These are phyloP conservation scores for Populus trichocarpa DNA, from an alignment of 441 rosid species.

Conservation along the genomic window DNA sequence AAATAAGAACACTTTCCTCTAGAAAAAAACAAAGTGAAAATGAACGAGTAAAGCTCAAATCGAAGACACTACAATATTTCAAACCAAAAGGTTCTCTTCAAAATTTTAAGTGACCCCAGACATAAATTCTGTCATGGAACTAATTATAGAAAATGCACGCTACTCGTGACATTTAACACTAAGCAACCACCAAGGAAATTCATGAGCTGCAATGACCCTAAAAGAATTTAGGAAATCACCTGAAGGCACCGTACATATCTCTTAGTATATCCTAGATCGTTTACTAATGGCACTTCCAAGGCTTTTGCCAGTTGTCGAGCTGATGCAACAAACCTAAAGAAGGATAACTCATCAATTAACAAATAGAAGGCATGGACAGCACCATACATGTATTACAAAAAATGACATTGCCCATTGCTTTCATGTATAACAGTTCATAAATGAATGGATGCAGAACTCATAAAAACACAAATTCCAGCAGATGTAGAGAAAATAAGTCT, in stretches of 20 bases:
- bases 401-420: not conserved
- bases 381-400: slow-evolving; percentile 2
- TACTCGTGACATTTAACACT: not conserved
- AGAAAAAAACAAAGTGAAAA: not conserved
- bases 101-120: not conserved
- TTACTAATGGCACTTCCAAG: slow-evolving; percentile 93
- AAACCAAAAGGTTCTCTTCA: not conserved
- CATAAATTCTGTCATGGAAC: not conserved
- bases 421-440: not conserved
- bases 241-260: slow-evolving; percentile 97
- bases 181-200: not conserved
- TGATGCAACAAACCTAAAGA: slow-evolving; percentile 82
- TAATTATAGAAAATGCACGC: not conserved
- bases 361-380: slow-evolving; percentile 1
- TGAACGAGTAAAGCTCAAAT: not conserved
- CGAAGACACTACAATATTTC: not conserved
- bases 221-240: slow-evolving; percentile 41
- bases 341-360: slow-evolving; percentile 22
- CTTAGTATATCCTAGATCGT: slow-evolving; percentile 98
- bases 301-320: slow-evolving; percentile 99
- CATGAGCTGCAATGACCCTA: not conserved
- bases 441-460: not conserved
- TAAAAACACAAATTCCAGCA: not conserved
- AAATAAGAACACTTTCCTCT: not conserved
- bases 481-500: not conserved